Base-by-base conservation (phyloP, 2,329 filamentous ascomycete genomes). In the Phyllosticta citriasiana region DNA sequence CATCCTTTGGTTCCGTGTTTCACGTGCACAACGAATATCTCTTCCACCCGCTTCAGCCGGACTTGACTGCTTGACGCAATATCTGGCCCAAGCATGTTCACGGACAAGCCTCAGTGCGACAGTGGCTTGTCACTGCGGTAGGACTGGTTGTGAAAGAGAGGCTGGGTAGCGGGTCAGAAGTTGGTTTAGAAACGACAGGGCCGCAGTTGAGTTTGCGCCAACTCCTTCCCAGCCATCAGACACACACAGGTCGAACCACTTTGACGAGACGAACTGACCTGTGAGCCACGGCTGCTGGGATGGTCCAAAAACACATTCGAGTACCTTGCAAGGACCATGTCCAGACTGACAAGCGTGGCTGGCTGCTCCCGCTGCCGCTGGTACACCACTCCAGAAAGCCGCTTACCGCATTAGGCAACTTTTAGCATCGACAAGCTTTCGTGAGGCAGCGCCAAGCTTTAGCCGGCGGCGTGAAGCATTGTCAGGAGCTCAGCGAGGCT, bases 391-490 rank as follows among this genome's bases (percentile, higher is more conserved):
- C n/a, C 40, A 47, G 40, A 40, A 14, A 30, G 40, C 16, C 40
- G 40, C 40, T 47, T 47, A n/a, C 40, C 40, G 40, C 6, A 5
- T 47, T 47, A 5, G 40, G 40, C 40, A 47, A n/a, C 40, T 47
- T 47, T 47, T 47, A n/a, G 40, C 40, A 14, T 47, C 4, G 40
- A 55, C 57, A 60, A 55, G 57, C 57, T 60, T 59, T 60, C 57
- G 53, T 60, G 52, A 26, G 33, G 55, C 57, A 55, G 12, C 24
- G 53, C 57, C 57, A 60, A 55, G 57, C 53, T 55, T 52, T 19
- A 14, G n/a, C 54, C 40, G 47, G 51, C 51, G 19, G 6, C 30
- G 53, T 59, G 57, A 53, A 27, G 56, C 56, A 57, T 30, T 14
- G 56, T 40, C 40, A 57, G 51, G 56, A 24, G 56, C 40, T 52